Evolutionary conservation across 495 filamentous ascomycete species (phyloP), one percentile per base, ranked within the genome.

Genomic region (Podospora comata): DNA sequence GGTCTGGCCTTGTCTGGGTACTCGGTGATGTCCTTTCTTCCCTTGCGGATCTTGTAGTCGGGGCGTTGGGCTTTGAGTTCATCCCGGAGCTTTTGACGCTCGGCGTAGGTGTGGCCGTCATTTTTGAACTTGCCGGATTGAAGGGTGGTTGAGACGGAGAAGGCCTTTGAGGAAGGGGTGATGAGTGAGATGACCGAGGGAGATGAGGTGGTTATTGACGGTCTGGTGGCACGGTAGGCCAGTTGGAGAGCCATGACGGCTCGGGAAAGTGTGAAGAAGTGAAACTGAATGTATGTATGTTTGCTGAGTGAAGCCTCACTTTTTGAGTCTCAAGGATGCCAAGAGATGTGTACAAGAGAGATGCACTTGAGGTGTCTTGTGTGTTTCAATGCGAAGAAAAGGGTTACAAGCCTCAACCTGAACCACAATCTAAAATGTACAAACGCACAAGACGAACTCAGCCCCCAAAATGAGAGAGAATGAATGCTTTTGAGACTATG

Each of bases 11-110:
- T 73, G n/a, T 67, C 73, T 7, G 75, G 75, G 28, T 72, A 67
- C 19, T 77, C 67, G 4, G 77, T 80, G 34, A 83, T 76, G 60
- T 80, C 78, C 66, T 81, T 82, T 70, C 83, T 84, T n/a, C 82
- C 80, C 63, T 73, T 80, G 53, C 67, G 74, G 32, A 84, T 81
- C 58, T 76, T 80, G 75, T 71, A 81, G 5, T 65, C 60, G 28
- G 77, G 72, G 28, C 65, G 60, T 39, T 64, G 16, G 23, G 70
- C 54, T 27, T 65, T 55, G 18, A 71, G 48, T 15, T 72, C 70
- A 5, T 69, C 67, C 18, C 75, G 65, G 26, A 66, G 68, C 26
- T 70, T 60, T 65, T 72, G 67, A 27, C 77, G 69, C 66, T 79
- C 65, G 13, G 67, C 68, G 16, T 75, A 77, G 7, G 67, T 77